These are phyloP conservation scores for Acanthochlamys bracteata DNA, from an alignment of 106 monocot genomes.

Conservation along the genomic window DNA sequence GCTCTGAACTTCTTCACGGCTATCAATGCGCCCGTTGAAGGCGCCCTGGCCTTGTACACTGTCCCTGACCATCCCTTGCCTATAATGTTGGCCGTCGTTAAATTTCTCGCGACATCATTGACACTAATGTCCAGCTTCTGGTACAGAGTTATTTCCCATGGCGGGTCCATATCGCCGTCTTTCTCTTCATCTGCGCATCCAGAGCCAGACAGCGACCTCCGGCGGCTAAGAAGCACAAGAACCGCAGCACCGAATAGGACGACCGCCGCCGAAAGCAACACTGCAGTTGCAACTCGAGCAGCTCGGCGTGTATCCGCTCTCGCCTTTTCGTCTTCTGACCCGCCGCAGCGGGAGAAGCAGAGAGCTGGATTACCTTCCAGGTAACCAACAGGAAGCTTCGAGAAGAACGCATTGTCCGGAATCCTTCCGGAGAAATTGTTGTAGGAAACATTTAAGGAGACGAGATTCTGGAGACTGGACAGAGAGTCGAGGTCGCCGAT, in stretches of 20 bases:
- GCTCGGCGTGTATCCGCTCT: constrained; percentile 12
- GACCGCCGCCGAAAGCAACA: constrained; percentile 40
- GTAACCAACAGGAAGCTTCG: constrained; percentile 61
- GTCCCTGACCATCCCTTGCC: constrained; percentile 70
- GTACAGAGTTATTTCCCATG: constrained; percentile 86
- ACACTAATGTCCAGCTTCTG: constrained; percentile 69
- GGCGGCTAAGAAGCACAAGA: constrained; percentile 10
- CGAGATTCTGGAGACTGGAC: constrained; percentile 64
- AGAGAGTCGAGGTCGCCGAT: constrained; percentile 49
- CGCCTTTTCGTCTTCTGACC: background rate
- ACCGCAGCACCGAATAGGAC: background rate
- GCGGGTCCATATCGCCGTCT: constrained; percentile 56
- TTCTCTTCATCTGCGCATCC: constrained; percentile 19
- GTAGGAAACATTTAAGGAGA: constrained; percentile 64
- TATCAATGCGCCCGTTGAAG: constrained; percentile 30
- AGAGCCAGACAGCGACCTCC: background rate
- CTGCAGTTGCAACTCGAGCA: constrained; percentile 32
- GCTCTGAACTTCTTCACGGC: constrained; percentile 74
- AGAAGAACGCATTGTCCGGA: constrained; percentile 55
- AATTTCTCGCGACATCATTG: constrained; percentile 34
- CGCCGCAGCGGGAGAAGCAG: constrained; percentile 35
- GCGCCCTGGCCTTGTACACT: constrained; percentile 43
- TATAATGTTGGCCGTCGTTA: constrained; percentile 42
- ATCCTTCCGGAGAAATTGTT: constrained; percentile 71
- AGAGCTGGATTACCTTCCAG: constrained; percentile 59